A percentile compares a stretch with the other conserved stretches of the same genome.
These are phyloP conservation scores for Leccinum broughii DNA, from an alignment of 768 basidiomycete genomes.

Conservation along the genomic window DNA sequence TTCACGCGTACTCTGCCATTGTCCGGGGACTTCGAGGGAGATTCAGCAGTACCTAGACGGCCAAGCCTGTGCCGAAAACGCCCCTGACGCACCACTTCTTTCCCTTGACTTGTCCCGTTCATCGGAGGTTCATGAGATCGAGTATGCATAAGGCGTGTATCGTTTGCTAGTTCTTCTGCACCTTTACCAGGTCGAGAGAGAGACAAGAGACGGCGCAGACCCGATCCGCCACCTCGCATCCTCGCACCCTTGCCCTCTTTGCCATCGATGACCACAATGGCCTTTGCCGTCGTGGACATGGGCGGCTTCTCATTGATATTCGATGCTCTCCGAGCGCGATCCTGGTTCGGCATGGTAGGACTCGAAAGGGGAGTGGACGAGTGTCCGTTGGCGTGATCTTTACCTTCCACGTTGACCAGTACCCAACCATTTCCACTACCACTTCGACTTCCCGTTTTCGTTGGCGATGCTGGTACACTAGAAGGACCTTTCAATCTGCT, in stretches of 20 bases:
- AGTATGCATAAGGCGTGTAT: slow-evolving; percentile 24
- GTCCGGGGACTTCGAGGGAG: slow-evolving; percentile 33
- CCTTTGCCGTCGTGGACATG: slow-evolving; percentile 55
- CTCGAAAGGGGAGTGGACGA: slow-evolving; percentile 24
- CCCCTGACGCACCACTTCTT: slow-evolving; percentile 24
- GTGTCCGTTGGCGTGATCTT: slow-evolving; percentile 32
- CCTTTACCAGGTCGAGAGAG: slow-evolving; percentile 34
- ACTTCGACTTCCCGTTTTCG: slow-evolving; percentile 34
- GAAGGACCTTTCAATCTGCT: slow-evolving; percentile 25
- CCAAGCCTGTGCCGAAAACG: slow-evolving; percentile 32
- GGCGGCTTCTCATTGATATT: slow-evolving; percentile 30
- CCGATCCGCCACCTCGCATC: slow-evolving; percentile 30
- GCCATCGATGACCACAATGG: slow-evolving; percentile 61
- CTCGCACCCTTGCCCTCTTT: slow-evolving; percentile 42
- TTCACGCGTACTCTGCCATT: slow-evolving; percentile 38
- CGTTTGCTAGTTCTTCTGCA: slow-evolving; percentile 28
- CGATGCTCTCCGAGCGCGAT: slow-evolving; percentile 31
- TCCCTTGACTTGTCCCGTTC: slow-evolving; percentile 22
- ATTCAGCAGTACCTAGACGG: slow-evolving; percentile 30
- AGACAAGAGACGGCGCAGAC: slow-evolving; percentile 34
- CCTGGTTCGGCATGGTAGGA: slow-evolving; percentile 31
- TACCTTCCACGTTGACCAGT: slow-evolving; percentile 59
- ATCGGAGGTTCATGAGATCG: slow-evolving; percentile 30
- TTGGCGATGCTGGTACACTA: slow-evolving; percentile 33
- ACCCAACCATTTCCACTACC: slow-evolving; percentile 62